Percentiles rank a stretch among this genome's conserved stretches.
These are phyloP conservation scores for Andalucia godoyi DNA, from an alignment of 78 protist genomes.

Conservation along the genomic window DNA sequence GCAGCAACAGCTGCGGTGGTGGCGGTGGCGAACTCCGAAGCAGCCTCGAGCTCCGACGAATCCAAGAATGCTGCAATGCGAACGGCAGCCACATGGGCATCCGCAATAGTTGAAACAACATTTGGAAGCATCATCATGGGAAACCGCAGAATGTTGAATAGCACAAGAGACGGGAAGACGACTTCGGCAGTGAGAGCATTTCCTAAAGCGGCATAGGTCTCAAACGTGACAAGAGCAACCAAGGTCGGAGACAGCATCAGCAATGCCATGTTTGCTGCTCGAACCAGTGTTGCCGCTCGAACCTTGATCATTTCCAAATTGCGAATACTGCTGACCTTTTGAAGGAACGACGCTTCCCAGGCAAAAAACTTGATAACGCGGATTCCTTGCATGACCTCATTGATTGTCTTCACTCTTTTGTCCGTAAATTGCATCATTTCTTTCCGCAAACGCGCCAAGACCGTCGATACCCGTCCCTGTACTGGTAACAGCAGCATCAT, in stretches of 20 bases:
- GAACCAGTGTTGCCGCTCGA: background rate
- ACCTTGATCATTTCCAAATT: constrained; percentile 11
- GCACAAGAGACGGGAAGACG: constrained; percentile 19
- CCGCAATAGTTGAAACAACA: background rate
- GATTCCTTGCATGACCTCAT: constrained; percentile 56
- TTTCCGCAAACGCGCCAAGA: background rate
- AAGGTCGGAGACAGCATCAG: constrained; percentile 4
- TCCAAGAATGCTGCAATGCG: background rate
- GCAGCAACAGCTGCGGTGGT: background rate
- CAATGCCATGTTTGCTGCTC: constrained; percentile 18
- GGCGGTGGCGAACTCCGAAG: too few relatives aligned
- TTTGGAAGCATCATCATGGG: constrained; percentile 50
- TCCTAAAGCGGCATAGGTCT: background rate
- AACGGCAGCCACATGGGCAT: background rate
- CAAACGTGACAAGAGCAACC: constrained; percentile 21
- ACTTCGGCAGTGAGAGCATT: constrained; percentile 39
- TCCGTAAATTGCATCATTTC: constrained; percentile 9
- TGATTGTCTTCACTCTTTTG: constrained; percentile 27
- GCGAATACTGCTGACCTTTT: background rate
- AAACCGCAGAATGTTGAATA: constrained; percentile 24
- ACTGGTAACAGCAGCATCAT: constrained; percentile 42
- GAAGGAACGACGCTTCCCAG: constrained; percentile 47
- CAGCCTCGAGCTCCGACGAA: background rate
- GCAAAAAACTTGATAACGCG: constrained; percentile 66
- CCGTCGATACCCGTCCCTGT: background rate